A percentile compares a stretch with the other conserved stretches of the same genome.
Conservation (phyloP, 345 rosid species). For the Hevea brasiliensis region DNA sequence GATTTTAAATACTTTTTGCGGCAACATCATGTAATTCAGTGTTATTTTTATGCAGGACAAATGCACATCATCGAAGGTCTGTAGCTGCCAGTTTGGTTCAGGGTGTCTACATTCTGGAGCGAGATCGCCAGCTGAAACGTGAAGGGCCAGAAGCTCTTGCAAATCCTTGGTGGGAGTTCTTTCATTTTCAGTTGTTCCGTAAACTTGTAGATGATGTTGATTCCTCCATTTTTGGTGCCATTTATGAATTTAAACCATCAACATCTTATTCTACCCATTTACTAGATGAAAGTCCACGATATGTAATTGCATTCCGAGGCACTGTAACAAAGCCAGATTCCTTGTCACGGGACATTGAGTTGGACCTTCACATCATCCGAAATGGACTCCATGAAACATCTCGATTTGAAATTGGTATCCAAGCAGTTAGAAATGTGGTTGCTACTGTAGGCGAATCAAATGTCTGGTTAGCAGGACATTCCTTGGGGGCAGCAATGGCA, state of each 20-base stretch:
- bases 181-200: constrained; percentile 54
- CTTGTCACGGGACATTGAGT: constrained; percentile 58
- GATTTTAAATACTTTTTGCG: not conserved
- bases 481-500: constrained; percentile 85
- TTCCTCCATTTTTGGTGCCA: constrained; percentile 74
- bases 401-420: constrained; percentile 71
- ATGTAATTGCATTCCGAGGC: constrained; percentile 78
- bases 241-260: constrained; percentile 62
- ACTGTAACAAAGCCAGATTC: constrained; percentile 70
- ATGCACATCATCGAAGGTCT: constrained; percentile 64
- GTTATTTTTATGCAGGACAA: constrained; percentile 46
- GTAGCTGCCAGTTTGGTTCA: constrained; percentile 81
- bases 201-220: constrained; percentile 69
- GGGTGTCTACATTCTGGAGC: constrained; percentile 74
- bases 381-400: constrained; percentile 70
- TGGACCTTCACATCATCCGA: constrained; percentile 59
- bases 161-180: constrained; percentile 84
- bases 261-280: constrained; percentile 28
- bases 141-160: constrained; percentile 61
- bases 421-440: constrained; percentile 68
- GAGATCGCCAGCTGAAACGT: constrained; percentile 82
- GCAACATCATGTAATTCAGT: not conserved
- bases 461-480: constrained; percentile 92
- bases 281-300: constrained; percentile 47
- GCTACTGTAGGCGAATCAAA: constrained; percentile 61